Conservation (phyloP, 2,329 filamentous ascomycete species). For the Leptographium procerum region DNA sequence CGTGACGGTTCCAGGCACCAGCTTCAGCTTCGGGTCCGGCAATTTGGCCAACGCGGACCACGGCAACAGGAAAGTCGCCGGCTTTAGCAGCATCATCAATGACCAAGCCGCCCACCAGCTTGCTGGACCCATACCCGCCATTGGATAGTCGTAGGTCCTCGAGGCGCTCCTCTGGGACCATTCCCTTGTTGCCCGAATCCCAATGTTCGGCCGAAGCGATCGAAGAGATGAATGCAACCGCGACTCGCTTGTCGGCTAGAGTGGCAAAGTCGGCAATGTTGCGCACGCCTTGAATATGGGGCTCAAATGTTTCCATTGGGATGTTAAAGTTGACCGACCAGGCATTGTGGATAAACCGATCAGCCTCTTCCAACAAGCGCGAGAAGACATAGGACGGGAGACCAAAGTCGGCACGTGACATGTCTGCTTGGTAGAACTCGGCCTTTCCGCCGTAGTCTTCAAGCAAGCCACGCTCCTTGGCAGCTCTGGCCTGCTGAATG, state of each 20-base stretch:
- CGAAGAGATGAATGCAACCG: conserved; percentile 32
- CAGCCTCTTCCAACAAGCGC: conserved; percentile 25
- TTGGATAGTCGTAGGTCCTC: conserved; percentile 21
- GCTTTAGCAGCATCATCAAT: conserved; percentile 26
- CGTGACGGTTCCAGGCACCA: conserved; percentile 43
- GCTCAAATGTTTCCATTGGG: conserved; percentile 34
- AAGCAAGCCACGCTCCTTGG: conserved; percentile 2
- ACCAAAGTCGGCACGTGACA: conserved; percentile 34
- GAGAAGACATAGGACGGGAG: conserved; percentile 24
- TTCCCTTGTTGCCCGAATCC: conserved; percentile 3
- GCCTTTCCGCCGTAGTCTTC: conserved; percentile 2
- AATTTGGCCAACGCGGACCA: conserved; percentile 37
- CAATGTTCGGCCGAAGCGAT: conserved; percentile 23
- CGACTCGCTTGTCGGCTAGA: conserved; percentile 22
- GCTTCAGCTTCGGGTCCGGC: conserved; percentile 22
- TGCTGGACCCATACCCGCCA: conserved; percentile 32
- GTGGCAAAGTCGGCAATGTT: conserved; percentile 32
- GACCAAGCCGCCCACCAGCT: conserved; percentile 29
- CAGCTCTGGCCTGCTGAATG: conserved; percentile 24
- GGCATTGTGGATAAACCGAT: conserved; percentile 43
- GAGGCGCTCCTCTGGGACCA: conserved; percentile 27
- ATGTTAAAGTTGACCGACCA: conserved; percentile 46
- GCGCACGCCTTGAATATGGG: conserved; percentile 36
- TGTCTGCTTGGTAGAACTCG: conserved; percentile 38
- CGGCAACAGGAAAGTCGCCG: conserved; percentile 25